Percentiles rank a stretch among this genome's conserved stretches.
phyloP scores from a whole-genome alignment of 225 moss, liverwort and hornwort genomes.

The Anthoceros angustus region DNA sequence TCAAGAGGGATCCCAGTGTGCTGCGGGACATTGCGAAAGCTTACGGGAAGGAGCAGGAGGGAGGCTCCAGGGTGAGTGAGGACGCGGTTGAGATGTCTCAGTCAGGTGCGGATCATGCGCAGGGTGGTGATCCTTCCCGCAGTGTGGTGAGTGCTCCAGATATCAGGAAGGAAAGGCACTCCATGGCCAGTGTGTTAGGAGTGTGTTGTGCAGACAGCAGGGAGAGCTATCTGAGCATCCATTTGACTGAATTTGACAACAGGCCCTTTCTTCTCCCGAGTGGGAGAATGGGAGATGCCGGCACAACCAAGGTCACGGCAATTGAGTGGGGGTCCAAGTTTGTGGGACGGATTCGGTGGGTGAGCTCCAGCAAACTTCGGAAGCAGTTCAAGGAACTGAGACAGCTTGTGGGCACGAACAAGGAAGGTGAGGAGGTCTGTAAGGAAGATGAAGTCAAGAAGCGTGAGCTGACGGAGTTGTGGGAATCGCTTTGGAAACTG shows the following conservation, averaged over 20 bases:
- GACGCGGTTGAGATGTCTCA: conserved; percentile 5
- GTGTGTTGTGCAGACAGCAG: conserved; percentile 10
- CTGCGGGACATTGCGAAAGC: conserved; percentile 12
- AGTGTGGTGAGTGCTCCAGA: not conserved
- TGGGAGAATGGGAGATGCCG: conserved; percentile 23
- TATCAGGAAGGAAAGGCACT: conserved; percentile 4
- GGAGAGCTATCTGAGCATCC: conserved; percentile 10
- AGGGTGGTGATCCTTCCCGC: not conserved
- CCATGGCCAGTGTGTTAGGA: conserved; percentile 12
- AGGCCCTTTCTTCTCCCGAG: conserved; percentile 14
- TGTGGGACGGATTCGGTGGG: conserved; percentile 11
- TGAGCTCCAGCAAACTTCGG: conserved; percentile 8
- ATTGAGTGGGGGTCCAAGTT: conserved; percentile 17
- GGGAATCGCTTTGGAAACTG: conserved; percentile 9
- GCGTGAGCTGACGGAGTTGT: conserved; percentile 13
- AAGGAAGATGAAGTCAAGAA: not conserved
- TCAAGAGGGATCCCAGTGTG: conserved; percentile 5
- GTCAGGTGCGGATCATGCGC: not conserved
- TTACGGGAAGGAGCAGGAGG: conserved; percentile 7
- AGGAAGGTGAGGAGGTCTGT: not conserved
- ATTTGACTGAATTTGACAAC: conserved; percentile 11
- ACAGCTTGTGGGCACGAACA: not conserved
- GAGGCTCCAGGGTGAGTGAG: not conserved
- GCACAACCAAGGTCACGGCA: conserved; percentile 18
- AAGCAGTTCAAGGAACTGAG: conserved; percentile 15